phyloP scores from a whole-genome alignment of 177 flowering plant species.

The Vitis hybrid region DNA sequence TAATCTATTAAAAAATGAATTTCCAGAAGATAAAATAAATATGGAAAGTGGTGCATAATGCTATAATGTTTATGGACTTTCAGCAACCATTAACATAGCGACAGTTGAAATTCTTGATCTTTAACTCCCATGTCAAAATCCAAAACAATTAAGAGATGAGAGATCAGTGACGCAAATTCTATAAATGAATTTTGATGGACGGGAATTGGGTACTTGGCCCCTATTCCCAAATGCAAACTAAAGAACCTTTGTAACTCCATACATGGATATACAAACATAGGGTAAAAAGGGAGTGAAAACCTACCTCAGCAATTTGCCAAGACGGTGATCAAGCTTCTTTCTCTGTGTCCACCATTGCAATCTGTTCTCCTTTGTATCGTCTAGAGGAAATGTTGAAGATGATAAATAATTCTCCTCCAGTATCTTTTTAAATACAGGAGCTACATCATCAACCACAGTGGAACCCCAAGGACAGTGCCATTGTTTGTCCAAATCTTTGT shows the following conservation, averaged over 20 bases:
- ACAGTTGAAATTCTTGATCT: no score
- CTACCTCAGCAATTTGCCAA: constrained; percentile 64
- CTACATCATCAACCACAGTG: constrained; percentile 67
- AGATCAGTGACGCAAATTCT: no score
- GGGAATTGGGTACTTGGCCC: no score
- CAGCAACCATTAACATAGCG: no score
- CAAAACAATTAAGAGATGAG: no score
- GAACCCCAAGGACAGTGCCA: constrained; percentile 93
- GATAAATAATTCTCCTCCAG: constrained; percentile 68
- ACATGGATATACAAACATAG: no score
- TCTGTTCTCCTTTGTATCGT: constrained; percentile 52
- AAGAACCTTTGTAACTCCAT: no score
- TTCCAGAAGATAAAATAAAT: neutral
- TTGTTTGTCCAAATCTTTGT: constrained; percentile 21
- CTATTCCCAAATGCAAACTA: no score
- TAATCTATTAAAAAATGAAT: neutral
- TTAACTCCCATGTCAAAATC: no score
- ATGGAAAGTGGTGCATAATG: neutral
- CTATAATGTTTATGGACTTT: neutral
- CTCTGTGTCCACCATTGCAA: constrained; percentile 80
- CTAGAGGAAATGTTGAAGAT: constrained; percentile 37
- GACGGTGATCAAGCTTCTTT: constrained; percentile 63
- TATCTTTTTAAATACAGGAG: constrained; percentile 65
- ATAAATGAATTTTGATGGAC: no score
- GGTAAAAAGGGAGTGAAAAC: constrained; percentile 7